phyloP scores from a whole-genome alignment of 208 protist genomes.

The Trypanosoma avium region DNA sequence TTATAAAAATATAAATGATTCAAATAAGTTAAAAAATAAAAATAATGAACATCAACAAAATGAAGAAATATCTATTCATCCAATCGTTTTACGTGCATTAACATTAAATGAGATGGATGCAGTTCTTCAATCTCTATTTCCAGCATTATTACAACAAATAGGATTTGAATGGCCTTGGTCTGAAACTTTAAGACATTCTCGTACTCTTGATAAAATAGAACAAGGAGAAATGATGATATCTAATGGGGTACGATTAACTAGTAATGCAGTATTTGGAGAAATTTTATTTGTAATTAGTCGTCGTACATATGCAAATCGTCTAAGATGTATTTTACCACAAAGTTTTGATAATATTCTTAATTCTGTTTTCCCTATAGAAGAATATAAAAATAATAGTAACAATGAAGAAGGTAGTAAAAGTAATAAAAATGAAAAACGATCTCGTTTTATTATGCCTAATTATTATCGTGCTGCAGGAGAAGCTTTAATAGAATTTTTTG shows the following conservation, averaged over 20 bases:
- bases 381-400: neutral
- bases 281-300: conserved; percentile 41
- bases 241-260: conserved; percentile 41
- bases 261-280: conserved; percentile 41
- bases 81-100: conserved; percentile 31
- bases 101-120: conserved; percentile 63
- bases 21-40: neutral
- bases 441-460: conserved; percentile 49
- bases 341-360: conserved; percentile 55
- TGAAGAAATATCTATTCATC: conserved; percentile 6
- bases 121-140: conserved; percentile 50
- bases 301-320: conserved; percentile 61
- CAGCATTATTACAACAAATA: conserved; percentile 65
- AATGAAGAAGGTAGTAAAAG: conserved; percentile 18
- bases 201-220: conserved; percentile 50
- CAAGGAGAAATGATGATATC: conserved; percentile 1
- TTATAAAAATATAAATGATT: conserved; percentile 6
- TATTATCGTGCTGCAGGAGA: conserved; percentile 70
- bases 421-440: neutral
- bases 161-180: conserved; percentile 88
- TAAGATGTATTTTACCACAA: conserved; percentile 62
- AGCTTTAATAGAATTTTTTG: conserved; percentile 49
- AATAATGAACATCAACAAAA: neutral
- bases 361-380: conserved; percentile 19
- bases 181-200: conserved; percentile 45